Conservation (phyloP, 2,329 filamentous ascomycete genomes). For the Hawksworthiomyces lignivorus region DNA sequence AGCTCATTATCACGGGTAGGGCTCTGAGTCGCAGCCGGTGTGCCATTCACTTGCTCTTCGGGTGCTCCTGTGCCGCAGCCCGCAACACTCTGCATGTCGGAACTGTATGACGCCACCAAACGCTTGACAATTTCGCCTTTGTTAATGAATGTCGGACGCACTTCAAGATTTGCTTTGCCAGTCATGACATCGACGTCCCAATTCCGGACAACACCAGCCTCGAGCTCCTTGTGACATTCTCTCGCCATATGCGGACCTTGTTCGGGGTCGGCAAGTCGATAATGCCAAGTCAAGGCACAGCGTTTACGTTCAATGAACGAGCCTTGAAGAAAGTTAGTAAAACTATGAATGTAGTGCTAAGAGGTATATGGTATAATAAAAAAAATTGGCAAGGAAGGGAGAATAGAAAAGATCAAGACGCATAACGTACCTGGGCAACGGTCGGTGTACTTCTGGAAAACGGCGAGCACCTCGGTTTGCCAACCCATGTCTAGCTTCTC, state of each 20-base stretch:
- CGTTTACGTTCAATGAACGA: slow-evolving; percentile 93
- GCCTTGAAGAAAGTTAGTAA: slow-evolving; percentile 35
- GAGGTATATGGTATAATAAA: neutral
- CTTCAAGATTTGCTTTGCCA: slow-evolving; percentile 94
- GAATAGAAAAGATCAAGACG: neutral
- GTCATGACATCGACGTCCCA: slow-evolving; percentile 96
- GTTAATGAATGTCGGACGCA: slow-evolving; percentile 94
- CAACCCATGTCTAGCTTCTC: slow-evolving; percentile 85
- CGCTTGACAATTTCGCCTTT: slow-evolving; percentile 92
- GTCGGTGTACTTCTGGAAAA: slow-evolving; percentile 86
- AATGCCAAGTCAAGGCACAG: slow-evolving; percentile 95
- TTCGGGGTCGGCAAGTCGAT: slow-evolving; percentile 82
- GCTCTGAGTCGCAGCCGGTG: neutral
- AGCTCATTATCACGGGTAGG: slow-evolving; percentile 42
- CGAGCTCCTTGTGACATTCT: slow-evolving; percentile 75
- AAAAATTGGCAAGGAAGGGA: neutral
- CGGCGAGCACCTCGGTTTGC: slow-evolving; percentile 75
- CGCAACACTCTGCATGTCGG: slow-evolving; percentile 24
- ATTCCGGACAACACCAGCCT: slow-evolving; percentile 64
- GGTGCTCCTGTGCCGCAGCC: slow-evolving; percentile 17
- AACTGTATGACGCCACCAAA: slow-evolving; percentile 66
- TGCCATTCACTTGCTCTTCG: neutral
- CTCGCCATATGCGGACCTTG: slow-evolving; percentile 71
- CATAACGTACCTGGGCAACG: slow-evolving; percentile 63
- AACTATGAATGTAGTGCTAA: too few species aligned